phyloP scores from a whole-genome alignment of 2,329 filamentous ascomycete species.

The Colletotrichum chrysophilum region DNA sequence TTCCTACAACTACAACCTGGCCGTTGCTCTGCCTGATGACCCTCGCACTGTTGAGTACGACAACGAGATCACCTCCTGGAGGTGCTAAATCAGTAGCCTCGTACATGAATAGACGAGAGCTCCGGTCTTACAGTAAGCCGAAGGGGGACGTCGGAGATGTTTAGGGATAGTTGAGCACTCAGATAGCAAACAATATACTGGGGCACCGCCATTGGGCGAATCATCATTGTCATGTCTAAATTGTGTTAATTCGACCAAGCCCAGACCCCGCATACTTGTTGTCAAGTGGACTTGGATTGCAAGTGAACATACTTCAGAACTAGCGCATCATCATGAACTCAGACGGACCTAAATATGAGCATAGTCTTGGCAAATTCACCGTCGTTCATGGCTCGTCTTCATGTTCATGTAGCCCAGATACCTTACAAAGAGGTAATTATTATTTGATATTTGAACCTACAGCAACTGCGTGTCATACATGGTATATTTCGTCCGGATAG shows the following conservation, averaged over 20 bases:
- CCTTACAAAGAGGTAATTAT: too few relatives aligned
- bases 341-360: not conserved
- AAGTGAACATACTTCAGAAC: not conserved
- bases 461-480: not conserved
- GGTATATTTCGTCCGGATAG: not conserved
- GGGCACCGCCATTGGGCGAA: not conserved
- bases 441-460: too few relatives aligned
- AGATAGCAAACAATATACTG: not conserved
- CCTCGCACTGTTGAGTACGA: constrained; percentile 11
- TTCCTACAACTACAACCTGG: constrained; percentile 13
- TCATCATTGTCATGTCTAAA: not conserved
- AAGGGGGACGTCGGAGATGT: not conserved
- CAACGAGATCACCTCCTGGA: constrained; percentile 15
- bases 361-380: not conserved
- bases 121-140: not conserved
- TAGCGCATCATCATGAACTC: not conserved
- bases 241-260: not conserved
- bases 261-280: not conserved
- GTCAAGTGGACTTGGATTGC: not conserved
- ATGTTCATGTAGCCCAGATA: too few relatives aligned
- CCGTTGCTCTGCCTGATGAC: not conserved
- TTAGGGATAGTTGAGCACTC: not conserved
- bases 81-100: not conserved
- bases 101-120: not conserved
- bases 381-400: not conserved